These are phyloP conservation scores for Aspergillus luchuensis DNA, from an alignment of 2,329 filamentous ascomycete species.

Conservation along the genomic window DNA sequence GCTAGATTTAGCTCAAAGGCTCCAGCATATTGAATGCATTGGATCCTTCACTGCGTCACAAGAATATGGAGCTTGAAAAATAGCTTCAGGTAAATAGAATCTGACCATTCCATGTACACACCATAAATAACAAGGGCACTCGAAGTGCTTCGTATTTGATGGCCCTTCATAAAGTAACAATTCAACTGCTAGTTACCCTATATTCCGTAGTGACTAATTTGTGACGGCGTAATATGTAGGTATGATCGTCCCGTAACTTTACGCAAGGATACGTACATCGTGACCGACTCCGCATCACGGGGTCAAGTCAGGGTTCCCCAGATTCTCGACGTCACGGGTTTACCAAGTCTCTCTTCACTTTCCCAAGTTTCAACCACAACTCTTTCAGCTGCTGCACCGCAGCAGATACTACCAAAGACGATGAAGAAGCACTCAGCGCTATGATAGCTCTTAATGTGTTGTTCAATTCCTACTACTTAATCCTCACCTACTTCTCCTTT, in stretches of 20 bases:
- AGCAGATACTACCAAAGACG: conserved; percentile 6
- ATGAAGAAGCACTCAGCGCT: neutral
- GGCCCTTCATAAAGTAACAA: too few relatives aligned
- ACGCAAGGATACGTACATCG: neutral
- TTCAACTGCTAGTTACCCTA: neutral
- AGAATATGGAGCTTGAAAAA: neutral
- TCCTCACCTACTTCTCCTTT: conserved; percentile 3
- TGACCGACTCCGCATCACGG: neutral
- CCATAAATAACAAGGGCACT: neutral
- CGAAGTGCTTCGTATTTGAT: too few relatives aligned
- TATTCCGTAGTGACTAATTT: neutral
- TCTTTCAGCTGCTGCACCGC: neutral
- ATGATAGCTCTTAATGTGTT: conserved; percentile 5
- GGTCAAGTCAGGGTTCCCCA: conserved; percentile 16
- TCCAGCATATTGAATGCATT: neutral
- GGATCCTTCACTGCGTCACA: neutral
- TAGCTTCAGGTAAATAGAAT: neutral
- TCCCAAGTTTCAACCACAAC: neutral
- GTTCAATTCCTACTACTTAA: neutral
- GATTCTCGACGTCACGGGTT: conserved; percentile 19
- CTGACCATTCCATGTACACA: neutral
- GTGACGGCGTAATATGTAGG: neutral
- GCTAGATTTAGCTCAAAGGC: neutral
- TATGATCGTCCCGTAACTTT: neutral
- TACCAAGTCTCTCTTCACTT: neutral